A percentile compares a stretch with the other conserved stretches of the same genome.
These are phyloP conservation scores for Botrytis deweyae DNA, from an alignment of 2,329 filamentous ascomycete species.

Conservation along the genomic window DNA sequence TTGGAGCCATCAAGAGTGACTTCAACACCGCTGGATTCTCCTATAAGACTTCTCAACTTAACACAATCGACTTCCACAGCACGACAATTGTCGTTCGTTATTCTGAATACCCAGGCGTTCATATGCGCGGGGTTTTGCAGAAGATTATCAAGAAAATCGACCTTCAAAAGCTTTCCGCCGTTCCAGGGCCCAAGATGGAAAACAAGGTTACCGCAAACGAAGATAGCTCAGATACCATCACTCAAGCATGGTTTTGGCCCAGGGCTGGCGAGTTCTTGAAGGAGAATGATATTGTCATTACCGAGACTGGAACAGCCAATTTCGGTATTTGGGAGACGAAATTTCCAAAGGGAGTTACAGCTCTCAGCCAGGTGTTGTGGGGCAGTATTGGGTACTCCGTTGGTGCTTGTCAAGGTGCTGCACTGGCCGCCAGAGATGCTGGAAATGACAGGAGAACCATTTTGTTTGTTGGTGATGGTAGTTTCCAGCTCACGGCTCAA, in stretches of 20 bases:
- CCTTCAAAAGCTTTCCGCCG: conserved; percentile 55
- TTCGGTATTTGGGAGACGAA: conserved; percentile 85
- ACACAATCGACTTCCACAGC: conserved; percentile 79
- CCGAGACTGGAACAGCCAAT: conserved; percentile 84
- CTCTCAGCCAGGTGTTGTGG: conserved; percentile 77
- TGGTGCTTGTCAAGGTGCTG: conserved; percentile 65
- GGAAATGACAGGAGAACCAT: conserved; percentile 64
- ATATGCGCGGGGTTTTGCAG: conserved; percentile 74
- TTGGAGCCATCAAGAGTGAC: conserved; percentile 70
- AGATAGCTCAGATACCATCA: conserved; percentile 51
- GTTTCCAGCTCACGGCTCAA: conserved; percentile 80
- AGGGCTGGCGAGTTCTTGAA: conserved; percentile 70
- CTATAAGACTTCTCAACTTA: conserved; percentile 72
- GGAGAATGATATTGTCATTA: conserved; percentile 63
- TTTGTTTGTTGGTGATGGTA: conserved; percentile 86
- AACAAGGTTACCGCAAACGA: conserved; percentile 49
- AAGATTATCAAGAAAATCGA: conserved; percentile 64
- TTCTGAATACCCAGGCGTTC: conserved; percentile 73
- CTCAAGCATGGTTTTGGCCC: conserved; percentile 76
- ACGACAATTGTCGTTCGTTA: conserved; percentile 71
- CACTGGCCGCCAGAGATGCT: conserved; percentile 69
- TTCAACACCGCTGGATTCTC: conserved; percentile 84
- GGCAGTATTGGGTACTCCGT: conserved; percentile 66
- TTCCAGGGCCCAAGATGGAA: conserved; percentile 52
- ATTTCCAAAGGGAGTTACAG: conserved; percentile 75